Evolutionary conservation across 2,329 filamentous ascomycete genomes (phyloP).

Genomic region (Cladosporium sp.): DNA sequence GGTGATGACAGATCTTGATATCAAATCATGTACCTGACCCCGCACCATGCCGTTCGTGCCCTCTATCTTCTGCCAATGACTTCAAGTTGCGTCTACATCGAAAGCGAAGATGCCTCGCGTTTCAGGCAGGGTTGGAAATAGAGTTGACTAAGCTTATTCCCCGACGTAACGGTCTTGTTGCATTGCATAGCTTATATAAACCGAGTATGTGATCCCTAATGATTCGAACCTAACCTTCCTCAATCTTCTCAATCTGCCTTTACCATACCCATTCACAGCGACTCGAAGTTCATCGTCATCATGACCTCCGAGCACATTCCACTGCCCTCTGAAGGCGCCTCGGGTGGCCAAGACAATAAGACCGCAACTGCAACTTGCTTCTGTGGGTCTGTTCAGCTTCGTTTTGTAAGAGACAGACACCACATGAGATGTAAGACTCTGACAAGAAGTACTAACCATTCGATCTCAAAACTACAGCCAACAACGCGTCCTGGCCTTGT

Average conservation of each 20-base stretch:
- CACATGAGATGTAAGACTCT: too few species aligned
- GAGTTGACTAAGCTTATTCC: neutral
- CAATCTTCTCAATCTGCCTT: too few species aligned
- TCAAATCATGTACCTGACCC: neutral
- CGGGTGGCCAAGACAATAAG: neutral
- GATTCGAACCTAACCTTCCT: too few species aligned
- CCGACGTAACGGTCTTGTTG: too few species aligned
- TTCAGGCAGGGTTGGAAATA: neutral
- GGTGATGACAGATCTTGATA: too few species aligned
- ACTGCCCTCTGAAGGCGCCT: constrained; percentile 5
- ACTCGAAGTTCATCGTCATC: neutral
- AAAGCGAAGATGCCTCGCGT: neutral
- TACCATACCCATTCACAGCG: too few species aligned
- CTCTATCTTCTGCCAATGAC: too few species aligned
- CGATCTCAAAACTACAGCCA: too few species aligned
- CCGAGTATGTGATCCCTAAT: too few species aligned
- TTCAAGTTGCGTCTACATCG: too few species aligned
- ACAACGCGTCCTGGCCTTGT: constrained; percentile 44
- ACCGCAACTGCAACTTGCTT: constrained; percentile 55
- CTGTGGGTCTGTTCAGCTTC: constrained; percentile 53
- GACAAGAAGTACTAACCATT: too few species aligned
- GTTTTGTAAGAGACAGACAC: constrained; percentile 46
- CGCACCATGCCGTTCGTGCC: too few species aligned
- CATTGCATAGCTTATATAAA: neutral
- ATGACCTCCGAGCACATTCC: constrained; percentile 1